Evolutionary conservation across 192 early-diverging fungal species (phyloP).

Genomic region (Geranomyces michiganensis): DNA sequence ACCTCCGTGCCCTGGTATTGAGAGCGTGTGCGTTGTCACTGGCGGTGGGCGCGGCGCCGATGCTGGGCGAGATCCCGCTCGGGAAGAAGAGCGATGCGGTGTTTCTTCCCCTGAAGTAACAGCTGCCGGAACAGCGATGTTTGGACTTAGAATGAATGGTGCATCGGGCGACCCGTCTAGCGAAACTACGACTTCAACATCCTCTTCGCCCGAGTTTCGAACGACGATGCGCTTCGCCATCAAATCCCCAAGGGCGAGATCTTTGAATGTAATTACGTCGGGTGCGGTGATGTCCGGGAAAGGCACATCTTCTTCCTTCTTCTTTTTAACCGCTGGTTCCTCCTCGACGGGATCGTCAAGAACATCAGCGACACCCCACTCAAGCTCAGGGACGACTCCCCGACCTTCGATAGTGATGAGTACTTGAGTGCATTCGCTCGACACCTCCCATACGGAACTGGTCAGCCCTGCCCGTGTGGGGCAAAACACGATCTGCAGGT

Average conservation of each 20-base stretch:
- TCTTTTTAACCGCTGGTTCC: not conserved
- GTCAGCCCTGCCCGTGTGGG: not conserved
- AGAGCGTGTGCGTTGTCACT: not conserved
- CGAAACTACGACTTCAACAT: not conserved
- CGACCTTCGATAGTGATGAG: not conserved
- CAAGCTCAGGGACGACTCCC: not conserved
- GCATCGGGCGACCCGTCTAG: not conserved
- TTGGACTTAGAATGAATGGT: not conserved
- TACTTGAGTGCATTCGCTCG: not conserved
- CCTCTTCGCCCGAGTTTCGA: conserved; percentile 7
- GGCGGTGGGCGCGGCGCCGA: not conserved
- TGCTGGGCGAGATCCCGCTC: not conserved
- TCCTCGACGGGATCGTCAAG: not conserved
- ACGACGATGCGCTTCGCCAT: not conserved
- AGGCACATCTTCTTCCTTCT: not conserved
- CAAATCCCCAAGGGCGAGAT: not conserved
- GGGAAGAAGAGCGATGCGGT: not conserved
- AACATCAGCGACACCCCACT: not conserved
- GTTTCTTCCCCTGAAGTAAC: not conserved
- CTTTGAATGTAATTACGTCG: not conserved
- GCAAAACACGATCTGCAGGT: not conserved
- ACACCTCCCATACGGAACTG: not conserved
- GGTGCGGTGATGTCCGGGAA: not conserved
- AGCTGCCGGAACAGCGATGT: not conserved
- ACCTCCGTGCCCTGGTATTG: not conserved